Evolutionary conservation across 2,329 filamentous ascomycete species (phyloP), one percentile per base, ranked within the genome.

Genomic region (Clonostachys byssicola): DNA sequence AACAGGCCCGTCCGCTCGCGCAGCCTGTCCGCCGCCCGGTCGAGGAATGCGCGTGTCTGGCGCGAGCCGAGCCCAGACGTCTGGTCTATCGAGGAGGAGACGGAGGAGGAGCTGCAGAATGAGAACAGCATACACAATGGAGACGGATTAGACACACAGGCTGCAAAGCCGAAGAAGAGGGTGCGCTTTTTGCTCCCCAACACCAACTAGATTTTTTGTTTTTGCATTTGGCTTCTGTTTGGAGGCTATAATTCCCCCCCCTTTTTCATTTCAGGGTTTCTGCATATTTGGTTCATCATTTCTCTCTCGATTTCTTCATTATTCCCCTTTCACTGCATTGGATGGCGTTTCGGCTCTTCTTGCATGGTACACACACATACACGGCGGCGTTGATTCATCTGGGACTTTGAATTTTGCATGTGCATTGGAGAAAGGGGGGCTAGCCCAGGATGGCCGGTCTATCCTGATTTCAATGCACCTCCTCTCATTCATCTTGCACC

Each of bases 21-120:
- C 12, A 62, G 56, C 47, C 49, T 56, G 40, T 60, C 63, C 23
- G 13, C 39, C 12, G 36, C 40, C 43, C 62, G 60, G 34, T 67
- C 56, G 50, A 66, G 71, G 40, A 71, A 74, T 9, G 55, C 60
- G 16, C 64, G 66, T 43, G 55, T 78, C 2, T 82, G 78, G 78
- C 67, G 77, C 36, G 73, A 79, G 61, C 78, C 78, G 7, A 81
- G 78, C 55, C 77, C 77, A 0, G 77, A 81, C 46, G 78, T 82
- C 5, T 82, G 77, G 73, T 75, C 75, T 33, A 82, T 82, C 47
- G 73, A 79, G 60, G 78, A 82, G 59, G 77, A 81, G 63, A 73
- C 74, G 2, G 77, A 80, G 62, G 75, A 77, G 56, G 75, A 79
- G 54, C 59, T 73, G 20, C 72, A 70, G 51, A 71, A 75, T 56